Percentiles rank a stretch among this genome's conserved stretches.
phyloP scores from a whole-genome alignment of 2,329 filamentous ascomycete genomes.

The Trichoderma polysporum region DNA sequence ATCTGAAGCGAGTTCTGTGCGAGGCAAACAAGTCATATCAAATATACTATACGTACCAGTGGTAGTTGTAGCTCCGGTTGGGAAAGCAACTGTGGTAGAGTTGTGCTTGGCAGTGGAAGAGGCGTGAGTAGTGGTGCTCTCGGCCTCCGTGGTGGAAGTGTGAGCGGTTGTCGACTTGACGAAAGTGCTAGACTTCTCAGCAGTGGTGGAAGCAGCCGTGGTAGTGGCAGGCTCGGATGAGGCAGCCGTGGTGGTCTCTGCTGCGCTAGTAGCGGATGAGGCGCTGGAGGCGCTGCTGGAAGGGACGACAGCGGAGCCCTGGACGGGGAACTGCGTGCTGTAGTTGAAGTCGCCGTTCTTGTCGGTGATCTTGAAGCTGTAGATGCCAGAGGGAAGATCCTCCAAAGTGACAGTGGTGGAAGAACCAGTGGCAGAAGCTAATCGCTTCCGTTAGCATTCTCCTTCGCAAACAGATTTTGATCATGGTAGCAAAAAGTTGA shows the following conservation, averaged over 20 bases:
- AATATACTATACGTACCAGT: constrained; percentile 1
- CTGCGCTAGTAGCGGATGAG: constrained; percentile 14
- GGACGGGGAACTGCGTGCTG: constrained; percentile 31
- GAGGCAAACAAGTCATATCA: neutral
- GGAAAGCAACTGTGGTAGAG: constrained; percentile 3
- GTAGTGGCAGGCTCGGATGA: constrained; percentile 6
- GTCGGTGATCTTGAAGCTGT: constrained; percentile 38
- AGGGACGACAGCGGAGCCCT: constrained; percentile 14
- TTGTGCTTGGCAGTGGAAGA: constrained; percentile 7
- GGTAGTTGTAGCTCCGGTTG: neutral
- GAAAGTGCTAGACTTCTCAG: neutral
- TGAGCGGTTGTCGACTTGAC: constrained; percentile 15
- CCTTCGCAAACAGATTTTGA: neutral
- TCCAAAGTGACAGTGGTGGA: constrained; percentile 33
- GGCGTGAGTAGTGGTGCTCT: constrained; percentile 26
- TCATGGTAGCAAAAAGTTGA: neutral
- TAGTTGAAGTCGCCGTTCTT: constrained; percentile 35
- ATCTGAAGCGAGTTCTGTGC: neutral
- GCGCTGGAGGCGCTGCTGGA: neutral
- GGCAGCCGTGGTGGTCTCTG: constrained; percentile 13
- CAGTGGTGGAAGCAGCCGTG: constrained; percentile 14
- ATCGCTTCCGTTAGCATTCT: neutral
- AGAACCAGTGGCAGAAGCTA: constrained; percentile 25
- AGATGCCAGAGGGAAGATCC: constrained; percentile 32
- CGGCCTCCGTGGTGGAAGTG: constrained; percentile 25